Evolutionary conservation across 2,329 filamentous ascomycete species (phyloP).

Genomic region (Remersonia thermophila): DNA sequence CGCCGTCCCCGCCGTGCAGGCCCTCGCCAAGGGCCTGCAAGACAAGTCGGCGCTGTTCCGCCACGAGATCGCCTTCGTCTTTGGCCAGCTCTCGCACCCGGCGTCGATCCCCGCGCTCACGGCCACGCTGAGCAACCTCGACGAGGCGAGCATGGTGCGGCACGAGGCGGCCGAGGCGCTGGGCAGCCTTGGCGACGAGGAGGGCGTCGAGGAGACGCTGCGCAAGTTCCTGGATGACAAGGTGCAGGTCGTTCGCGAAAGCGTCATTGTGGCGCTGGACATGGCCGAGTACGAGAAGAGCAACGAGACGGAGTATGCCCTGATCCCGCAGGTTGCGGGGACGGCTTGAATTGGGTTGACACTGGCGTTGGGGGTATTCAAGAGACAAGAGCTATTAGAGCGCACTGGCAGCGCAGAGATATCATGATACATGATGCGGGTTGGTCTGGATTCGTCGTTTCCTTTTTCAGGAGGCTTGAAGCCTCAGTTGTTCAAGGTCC

Average conservation of each 20-base stretch:
- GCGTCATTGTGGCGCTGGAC: slow-evolving; percentile 86
- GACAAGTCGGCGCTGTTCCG: slow-evolving; percentile 89
- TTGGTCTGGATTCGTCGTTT: no score
- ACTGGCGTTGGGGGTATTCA: slow-evolving; percentile 10
- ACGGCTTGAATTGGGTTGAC: slow-evolving; percentile 22
- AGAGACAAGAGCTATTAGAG: slow-evolving; percentile 5
- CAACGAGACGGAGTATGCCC: slow-evolving; percentile 79
- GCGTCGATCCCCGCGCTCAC: slow-evolving; percentile 90
- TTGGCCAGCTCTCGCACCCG: slow-evolving; percentile 88
- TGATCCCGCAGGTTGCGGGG: slow-evolving; percentile 56
- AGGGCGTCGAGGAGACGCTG: slow-evolving; percentile 78
- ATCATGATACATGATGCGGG: slow-evolving; percentile 4
- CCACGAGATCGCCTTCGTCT: slow-evolving; percentile 97
- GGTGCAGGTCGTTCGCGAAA: slow-evolving; percentile 88
- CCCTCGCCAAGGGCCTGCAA: slow-evolving; percentile 71
- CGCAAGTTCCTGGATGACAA: slow-evolving; percentile 78
- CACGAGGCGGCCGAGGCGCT: slow-evolving; percentile 96
- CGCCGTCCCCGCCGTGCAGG: slow-evolving; percentile 73
- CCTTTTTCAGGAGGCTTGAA: background rate
- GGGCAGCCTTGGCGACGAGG: slow-evolving; percentile 84
- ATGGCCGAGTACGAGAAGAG: slow-evolving; percentile 96
- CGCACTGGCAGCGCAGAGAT: slow-evolving; percentile 1
- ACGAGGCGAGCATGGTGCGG: slow-evolving; percentile 90
- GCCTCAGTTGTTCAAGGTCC: slow-evolving; percentile 19
- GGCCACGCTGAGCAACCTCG: slow-evolving; percentile 59